A percentile compares a stretch with the other conserved stretches of the same genome.
Conservation (phyloP, 768 basidiomycete genomes). For the Floccularia luteovirens region DNA sequence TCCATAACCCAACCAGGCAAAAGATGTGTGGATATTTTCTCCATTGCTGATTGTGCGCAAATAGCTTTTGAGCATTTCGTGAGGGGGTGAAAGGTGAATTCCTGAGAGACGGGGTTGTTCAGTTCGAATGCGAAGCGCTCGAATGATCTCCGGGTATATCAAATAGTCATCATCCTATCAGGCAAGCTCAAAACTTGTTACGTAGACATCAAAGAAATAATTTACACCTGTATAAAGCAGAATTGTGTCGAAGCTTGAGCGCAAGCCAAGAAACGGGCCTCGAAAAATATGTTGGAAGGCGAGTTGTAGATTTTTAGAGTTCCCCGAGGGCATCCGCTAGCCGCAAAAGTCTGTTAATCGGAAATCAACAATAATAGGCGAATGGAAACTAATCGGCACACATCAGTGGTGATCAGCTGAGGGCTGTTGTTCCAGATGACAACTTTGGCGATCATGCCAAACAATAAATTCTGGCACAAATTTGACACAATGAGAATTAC, state of each 20-base stretch:
- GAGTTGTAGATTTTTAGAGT: slow-evolving; percentile 52
- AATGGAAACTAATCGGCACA: slow-evolving; percentile 17
- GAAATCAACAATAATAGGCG: not conserved
- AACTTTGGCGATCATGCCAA: slow-evolving; percentile 38
- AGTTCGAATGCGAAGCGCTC: slow-evolving; percentile 36
- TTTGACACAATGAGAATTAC: slow-evolving; percentile 45
- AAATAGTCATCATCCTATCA: slow-evolving; percentile 65
- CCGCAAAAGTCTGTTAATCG: slow-evolving; percentile 30
- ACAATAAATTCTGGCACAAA: slow-evolving; percentile 39
- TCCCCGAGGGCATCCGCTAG: slow-evolving; percentile 29
- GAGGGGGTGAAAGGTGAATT: slow-evolving; percentile 52
- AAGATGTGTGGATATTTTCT: slow-evolving; percentile 38
- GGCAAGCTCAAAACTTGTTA: slow-evolving; percentile 3
- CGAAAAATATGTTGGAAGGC: slow-evolving; percentile 48
- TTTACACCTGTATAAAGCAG: slow-evolving; percentile 55
- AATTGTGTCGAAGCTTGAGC: slow-evolving; percentile 38
- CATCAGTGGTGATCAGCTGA: slow-evolving; percentile 28
- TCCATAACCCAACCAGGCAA: slow-evolving; percentile 66
- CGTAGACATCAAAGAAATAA: not conserved
- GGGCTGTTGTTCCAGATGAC: slow-evolving; percentile 63
- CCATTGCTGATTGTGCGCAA: slow-evolving; percentile 34
- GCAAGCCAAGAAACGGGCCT: slow-evolving; percentile 56
- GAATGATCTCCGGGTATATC: slow-evolving; percentile 48
- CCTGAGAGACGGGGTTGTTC: slow-evolving; percentile 13
- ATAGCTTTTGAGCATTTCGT: slow-evolving; percentile 50